Conservation (phyloP, 768 basidiomycete species). For the Amanita inopinata region DNA sequence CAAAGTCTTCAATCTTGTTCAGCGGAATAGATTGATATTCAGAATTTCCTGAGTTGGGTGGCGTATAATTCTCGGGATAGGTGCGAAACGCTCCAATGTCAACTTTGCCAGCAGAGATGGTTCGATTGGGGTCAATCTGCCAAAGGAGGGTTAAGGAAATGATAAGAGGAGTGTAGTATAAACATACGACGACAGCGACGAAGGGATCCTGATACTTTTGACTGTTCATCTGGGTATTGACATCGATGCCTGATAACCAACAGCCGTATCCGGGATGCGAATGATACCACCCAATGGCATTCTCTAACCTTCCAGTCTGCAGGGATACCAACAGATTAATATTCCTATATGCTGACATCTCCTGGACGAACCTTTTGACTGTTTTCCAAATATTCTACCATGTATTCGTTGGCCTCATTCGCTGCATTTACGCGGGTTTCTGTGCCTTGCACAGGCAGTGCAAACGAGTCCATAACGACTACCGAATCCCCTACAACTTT, state of each 20-base stretch:
- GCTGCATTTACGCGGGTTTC: conserved; percentile 97
- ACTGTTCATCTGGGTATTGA: conserved; percentile 92
- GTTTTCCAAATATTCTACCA: conserved; percentile 85
- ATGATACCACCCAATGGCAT: conserved; percentile 96
- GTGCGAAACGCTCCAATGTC: conserved; percentile 99
- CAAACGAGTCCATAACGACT: conserved; percentile 93
- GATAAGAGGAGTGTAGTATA: neutral
- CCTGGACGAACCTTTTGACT: conserved; percentile 57
- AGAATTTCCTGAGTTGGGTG: conserved; percentile 56
- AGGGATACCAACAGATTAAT: conserved; percentile 4
- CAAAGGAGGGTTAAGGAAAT: conserved; percentile 1
- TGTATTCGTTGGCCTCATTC: conserved; percentile 94
- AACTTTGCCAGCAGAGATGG: conserved; percentile 95
- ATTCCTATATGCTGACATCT: neutral
- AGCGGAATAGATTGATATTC: conserved; percentile 97
- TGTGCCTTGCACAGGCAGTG: conserved; percentile 94
- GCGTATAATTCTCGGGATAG: conserved; percentile 91
- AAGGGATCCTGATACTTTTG: conserved; percentile 96
- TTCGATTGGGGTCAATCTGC: conserved; percentile 96
- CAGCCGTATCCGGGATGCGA: conserved; percentile 99
- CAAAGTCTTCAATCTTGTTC: conserved; percentile 97
- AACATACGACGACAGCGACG: conserved; percentile 85
- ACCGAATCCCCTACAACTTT: conserved; percentile 75
- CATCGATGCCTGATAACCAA: conserved; percentile 98
- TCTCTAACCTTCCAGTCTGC: conserved; percentile 76